Base-by-base conservation (phyloP, 495 filamentous ascomycete species). In the Aspergillus saccharolyticus region DNA sequence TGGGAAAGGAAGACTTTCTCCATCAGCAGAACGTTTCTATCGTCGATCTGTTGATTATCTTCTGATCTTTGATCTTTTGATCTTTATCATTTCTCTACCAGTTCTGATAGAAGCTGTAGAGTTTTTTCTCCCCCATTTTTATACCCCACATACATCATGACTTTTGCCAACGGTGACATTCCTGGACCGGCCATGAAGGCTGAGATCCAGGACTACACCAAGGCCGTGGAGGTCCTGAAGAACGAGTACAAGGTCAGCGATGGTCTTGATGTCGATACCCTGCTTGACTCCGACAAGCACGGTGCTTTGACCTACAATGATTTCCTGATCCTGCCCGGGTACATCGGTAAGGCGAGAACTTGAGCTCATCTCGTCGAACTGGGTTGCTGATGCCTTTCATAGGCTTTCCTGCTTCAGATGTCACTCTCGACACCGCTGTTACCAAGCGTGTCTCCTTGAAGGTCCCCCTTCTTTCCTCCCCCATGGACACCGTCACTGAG, bases 401-500 rank as follows among this genome's bases (percentile, higher is more conserved):
- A 86, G 85, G 84, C 68, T 99, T 99, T 74, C 84, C 94, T 55
- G 93, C 95, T 56, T 91, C 89, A 44, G 89, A 89, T 63, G 95
- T 97, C 54, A 76, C 75, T 51, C 87, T 97, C 46, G 94, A 97
- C 53, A 89, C 92, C 17, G 90, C 89, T 42, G 83, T 99, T 59
- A 97, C 94, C 60, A 96, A 91, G 83, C 85, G 90, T 62, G 93
- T 97, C 72, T 83, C 86, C 15, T 78, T 99, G 64, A 99, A 96
- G 81, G 91, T 89, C 10, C 94, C 94, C 43, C 86, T 99, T 63
- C 81, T 96, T 48, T 97, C 95, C 21, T 97, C 92, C 21, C 95
- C 94, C 64, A 99, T 99, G 94, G 94, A 99, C 80, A 99, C 94
- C 33, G 94, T 99, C 66, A 99, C 94, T 15, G 94, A 97, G 76